phyloP scores from a whole-genome alignment of 2,329 filamentous ascomycete species.

The Colletotrichum orchidophilum region DNA sequence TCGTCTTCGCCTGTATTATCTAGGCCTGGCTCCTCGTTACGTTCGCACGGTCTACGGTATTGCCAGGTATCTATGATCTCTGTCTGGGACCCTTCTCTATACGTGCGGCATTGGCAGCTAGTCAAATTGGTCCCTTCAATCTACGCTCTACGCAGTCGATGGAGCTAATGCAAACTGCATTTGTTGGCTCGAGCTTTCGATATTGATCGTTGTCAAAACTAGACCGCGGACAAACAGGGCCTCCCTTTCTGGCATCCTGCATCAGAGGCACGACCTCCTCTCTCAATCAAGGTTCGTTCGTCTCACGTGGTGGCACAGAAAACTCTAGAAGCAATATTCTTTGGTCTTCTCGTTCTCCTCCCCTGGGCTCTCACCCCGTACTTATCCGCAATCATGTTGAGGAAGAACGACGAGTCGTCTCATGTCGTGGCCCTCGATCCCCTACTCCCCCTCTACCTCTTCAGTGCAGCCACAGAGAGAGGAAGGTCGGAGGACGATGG shows the following conservation, averaged over 20 bases:
- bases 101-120: background rate
- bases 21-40: background rate
- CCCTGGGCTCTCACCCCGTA: background rate
- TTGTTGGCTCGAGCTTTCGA: background rate
- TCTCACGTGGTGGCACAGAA: background rate
- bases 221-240: background rate
- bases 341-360: background rate
- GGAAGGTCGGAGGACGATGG: background rate
- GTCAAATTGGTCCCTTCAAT: background rate
- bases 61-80: background rate
- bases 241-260: constrained; percentile 1
- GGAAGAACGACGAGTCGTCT: background rate
- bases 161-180: constrained; percentile 2
- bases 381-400: background rate
- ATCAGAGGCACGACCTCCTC: background rate
- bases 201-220: background rate
- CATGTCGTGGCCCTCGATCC: background rate
- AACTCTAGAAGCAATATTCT: background rate
- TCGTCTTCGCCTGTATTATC: background rate
- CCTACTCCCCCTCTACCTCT: too few species aligned
- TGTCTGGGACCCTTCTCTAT: background rate
- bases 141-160: background rate
- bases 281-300: background rate
- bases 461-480: background rate
- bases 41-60: background rate